Evolutionary conservation across 768 basidiomycete species (phyloP).

Genomic region (Crucibulum laeve): DNA sequence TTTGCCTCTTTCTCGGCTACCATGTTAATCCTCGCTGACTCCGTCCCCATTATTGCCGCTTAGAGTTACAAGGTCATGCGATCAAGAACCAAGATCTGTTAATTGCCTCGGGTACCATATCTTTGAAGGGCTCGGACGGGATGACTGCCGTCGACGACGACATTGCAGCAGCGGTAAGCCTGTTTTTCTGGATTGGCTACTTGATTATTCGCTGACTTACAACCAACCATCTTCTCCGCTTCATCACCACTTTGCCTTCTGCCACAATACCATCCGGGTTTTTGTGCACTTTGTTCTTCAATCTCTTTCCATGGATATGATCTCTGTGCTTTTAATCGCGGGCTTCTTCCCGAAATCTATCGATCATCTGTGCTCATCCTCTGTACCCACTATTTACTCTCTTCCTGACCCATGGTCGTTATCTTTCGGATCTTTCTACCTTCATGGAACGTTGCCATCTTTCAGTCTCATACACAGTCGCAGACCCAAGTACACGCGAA

Average conservation of each 20-base stretch:
- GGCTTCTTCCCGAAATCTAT: neutral
- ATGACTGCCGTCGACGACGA: constrained; percentile 89
- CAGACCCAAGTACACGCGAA: constrained; percentile 37
- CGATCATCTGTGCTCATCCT: too few relatives aligned
- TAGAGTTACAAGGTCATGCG: constrained; percentile 95
- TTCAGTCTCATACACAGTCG: constrained; percentile 18
- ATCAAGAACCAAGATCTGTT: constrained; percentile 96
- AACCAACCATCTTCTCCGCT: constrained; percentile 8
- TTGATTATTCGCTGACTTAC: constrained; percentile 9
- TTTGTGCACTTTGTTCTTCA: neutral
- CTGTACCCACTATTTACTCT: too few relatives aligned
- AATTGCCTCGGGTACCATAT: constrained; percentile 82
- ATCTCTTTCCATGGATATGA: neutral
- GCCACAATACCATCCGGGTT: neutral
- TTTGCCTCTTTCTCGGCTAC: constrained; percentile 6
- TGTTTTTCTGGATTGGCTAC: constrained; percentile 9
- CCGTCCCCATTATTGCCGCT: constrained; percentile 4
- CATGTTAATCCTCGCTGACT: constrained; percentile 4
- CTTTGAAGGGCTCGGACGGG: constrained; percentile 77
- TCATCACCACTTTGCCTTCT: constrained; percentile 6
- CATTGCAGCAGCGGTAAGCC: constrained; percentile 75
- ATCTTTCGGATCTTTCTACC: too few relatives aligned
- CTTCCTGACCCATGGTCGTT: too few relatives aligned
- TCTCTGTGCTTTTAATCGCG: neutral
- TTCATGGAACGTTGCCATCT: too few relatives aligned